These are phyloP conservation scores for Ceratocystis cubensis DNA, from an alignment of 2,329 filamentous ascomycete species.

Conservation along the genomic window DNA sequence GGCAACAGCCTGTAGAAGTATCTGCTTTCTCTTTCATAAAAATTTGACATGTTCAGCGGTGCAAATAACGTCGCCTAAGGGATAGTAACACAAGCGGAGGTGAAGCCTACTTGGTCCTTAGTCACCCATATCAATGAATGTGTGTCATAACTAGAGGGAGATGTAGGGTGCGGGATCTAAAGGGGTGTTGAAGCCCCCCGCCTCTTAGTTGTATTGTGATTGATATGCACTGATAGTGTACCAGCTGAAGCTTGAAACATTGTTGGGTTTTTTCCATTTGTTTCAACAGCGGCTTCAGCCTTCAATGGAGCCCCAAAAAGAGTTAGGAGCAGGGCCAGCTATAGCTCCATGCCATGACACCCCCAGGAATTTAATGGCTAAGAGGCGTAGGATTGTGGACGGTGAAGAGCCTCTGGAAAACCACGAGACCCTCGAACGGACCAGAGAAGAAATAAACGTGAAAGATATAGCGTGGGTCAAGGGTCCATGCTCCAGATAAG, in stretches of 20 bases:
- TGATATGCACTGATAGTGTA: not conserved
- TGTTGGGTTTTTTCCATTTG: not conserved
- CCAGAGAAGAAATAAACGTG: not conserved
- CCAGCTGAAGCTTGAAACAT: not conserved
- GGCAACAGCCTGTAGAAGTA: not conserved
- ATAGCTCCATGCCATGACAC: not conserved
- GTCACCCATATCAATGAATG: not conserved
- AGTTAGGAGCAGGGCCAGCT: not conserved
- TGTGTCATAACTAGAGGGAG: not conserved
- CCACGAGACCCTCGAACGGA: conserved; percentile 1
- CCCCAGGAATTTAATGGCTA: not conserved
- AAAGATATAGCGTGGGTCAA: not conserved
- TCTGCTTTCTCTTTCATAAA: not conserved
- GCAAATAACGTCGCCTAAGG: not conserved
- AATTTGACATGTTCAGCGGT: not conserved
- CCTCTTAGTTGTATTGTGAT: not conserved
- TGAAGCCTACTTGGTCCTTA: not conserved
- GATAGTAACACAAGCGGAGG: not conserved
- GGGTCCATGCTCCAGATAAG: not conserved
- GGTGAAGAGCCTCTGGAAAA: not conserved
- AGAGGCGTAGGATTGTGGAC: not conserved
- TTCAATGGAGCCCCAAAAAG: not conserved
- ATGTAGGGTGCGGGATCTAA: not conserved
- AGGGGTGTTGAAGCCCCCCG: not conserved
- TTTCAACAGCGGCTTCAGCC: not conserved